Conservation (phyloP, 2,329 filamentous ascomycete genomes). For the Sclerotinia spermophila region DNA sequence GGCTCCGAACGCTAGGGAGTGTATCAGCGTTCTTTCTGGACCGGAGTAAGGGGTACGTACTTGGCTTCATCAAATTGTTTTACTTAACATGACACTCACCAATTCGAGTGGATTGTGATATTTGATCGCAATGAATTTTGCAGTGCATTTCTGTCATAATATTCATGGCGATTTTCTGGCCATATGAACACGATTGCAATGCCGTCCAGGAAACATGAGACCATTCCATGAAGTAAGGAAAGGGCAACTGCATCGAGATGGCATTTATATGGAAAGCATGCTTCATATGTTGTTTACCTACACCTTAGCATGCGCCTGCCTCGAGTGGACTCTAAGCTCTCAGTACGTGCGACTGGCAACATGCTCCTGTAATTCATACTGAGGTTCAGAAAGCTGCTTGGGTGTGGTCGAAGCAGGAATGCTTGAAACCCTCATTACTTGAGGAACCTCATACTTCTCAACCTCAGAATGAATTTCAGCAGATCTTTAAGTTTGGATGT, state of each 20-base stretch:
- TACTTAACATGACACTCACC: background rate
- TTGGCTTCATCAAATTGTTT: background rate
- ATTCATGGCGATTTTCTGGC: background rate
- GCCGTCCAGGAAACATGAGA: background rate
- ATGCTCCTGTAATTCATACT: background rate
- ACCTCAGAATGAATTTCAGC: accelerated
- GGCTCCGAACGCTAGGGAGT: background rate
- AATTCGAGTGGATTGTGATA: background rate
- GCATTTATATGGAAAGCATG: background rate
- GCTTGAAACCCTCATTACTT: too few relatives aligned
- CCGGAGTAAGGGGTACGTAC: background rate
- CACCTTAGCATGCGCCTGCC: background rate
- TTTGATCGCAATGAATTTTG: background rate
- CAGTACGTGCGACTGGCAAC: too few relatives aligned
- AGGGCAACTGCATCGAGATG: background rate
- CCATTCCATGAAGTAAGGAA: background rate
- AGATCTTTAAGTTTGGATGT: too few relatives aligned
- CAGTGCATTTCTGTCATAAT: background rate
- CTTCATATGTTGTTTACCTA: too few relatives aligned
- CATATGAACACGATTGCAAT: background rate
- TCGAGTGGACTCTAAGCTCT: background rate
- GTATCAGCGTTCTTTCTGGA: background rate
- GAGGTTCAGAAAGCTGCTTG: background rate
- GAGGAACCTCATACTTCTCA: background rate
- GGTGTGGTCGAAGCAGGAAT: too few relatives aligned